Evolutionary conservation across 768 basidiomycete species (phyloP), one percentile per base, ranked within the genome.

Genomic region (Trametes meyenii): DNA sequence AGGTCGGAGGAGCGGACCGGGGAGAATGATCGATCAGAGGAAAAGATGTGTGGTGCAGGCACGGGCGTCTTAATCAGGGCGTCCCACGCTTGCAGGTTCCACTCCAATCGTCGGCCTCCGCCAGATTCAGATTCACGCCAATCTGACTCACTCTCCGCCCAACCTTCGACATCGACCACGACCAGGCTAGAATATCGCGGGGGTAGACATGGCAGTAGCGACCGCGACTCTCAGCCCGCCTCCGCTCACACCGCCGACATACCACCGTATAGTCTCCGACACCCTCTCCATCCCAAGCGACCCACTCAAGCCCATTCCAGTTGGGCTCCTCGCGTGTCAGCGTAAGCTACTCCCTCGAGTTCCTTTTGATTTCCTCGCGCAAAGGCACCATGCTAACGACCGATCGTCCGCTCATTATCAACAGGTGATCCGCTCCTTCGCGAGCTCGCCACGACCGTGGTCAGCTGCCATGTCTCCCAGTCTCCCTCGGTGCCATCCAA

Each of bases 281-380:
- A 81, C 83, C 16, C 75, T 91, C 13, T 72, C 59, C 35, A 71
- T 90, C 51, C 82, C 87, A n/a, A 73, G 78, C 19, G 80, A 85
- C 57, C 74, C 79, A 23, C 72, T 73, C 35, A 62, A 75, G 6
- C 72, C 87, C 17, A 80, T 89, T 40, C 89, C 89, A 39, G 90
- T 93, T 40, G 91, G 91, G 46, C 77, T 92, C 16, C 77, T 94
- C 29, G 85, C 89, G 17, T 93, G 91, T 71, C 90, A 92, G 80
- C 86, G 89, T 89, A 75, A 33, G 29, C 29, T 8, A 33, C 8
- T 60, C 39, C 62, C 52, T 43, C 46, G 50, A 39, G 26, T 64
- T 42, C 55, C 53, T 21, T 54, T 46, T 13, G 14, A 50, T 38
- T 46, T 52, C 54, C 33, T 62, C 21, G 29, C 38, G 43, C 39